A percentile compares a stretch with the other conserved stretches of the same genome.
Conservation (phyloP, 2,329 filamentous ascomycete species). For the Aspergillus piperis region DNA sequence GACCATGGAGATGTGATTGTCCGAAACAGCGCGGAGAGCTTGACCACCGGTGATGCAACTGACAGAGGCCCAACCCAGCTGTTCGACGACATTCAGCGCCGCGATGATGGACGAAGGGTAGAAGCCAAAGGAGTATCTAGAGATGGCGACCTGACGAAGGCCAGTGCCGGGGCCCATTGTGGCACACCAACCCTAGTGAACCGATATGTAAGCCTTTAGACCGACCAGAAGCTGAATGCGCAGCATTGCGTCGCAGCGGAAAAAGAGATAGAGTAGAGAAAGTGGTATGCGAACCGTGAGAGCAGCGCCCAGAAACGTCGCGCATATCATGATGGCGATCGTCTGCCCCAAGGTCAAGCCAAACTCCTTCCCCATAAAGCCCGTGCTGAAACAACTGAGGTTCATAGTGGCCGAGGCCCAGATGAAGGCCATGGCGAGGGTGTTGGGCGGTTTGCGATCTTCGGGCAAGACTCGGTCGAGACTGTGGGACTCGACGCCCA, state of each 20-base stretch:
- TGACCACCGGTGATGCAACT: slow-evolving; percentile 33
- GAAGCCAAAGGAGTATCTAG: slow-evolving; percentile 54
- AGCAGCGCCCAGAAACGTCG: slow-evolving; percentile 48
- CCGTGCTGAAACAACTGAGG: slow-evolving; percentile 54
- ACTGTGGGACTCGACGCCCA: slow-evolving; percentile 54
- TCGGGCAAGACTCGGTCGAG: slow-evolving; percentile 48
- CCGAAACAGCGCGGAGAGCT: slow-evolving; percentile 33
- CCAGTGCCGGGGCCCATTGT: slow-evolving; percentile 55
- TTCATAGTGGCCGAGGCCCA: slow-evolving; percentile 58
- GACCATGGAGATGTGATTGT: slow-evolving; percentile 27
- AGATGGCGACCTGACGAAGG: slow-evolving; percentile 54
- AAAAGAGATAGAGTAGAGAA: background rate
- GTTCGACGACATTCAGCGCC: slow-evolving; percentile 39
- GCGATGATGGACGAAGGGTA: slow-evolving; percentile 55
- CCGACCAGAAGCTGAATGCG: background rate
- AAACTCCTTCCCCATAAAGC: slow-evolving; percentile 54
- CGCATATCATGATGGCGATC: slow-evolving; percentile 50
- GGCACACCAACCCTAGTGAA: slow-evolving; percentile 48
- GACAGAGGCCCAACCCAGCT: slow-evolving; percentile 30
- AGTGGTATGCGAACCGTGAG: slow-evolving; percentile 17
- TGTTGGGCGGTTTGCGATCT: slow-evolving; percentile 35
- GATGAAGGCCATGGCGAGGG: slow-evolving; percentile 53
- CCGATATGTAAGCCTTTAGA: slow-evolving; percentile 6
- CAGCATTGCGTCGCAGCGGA: background rate
- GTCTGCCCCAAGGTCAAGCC: slow-evolving; percentile 50